Evolutionary conservation across 257 asterid genomes (phyloP).

Genomic region (Solanum bulbocastanum): DNA sequence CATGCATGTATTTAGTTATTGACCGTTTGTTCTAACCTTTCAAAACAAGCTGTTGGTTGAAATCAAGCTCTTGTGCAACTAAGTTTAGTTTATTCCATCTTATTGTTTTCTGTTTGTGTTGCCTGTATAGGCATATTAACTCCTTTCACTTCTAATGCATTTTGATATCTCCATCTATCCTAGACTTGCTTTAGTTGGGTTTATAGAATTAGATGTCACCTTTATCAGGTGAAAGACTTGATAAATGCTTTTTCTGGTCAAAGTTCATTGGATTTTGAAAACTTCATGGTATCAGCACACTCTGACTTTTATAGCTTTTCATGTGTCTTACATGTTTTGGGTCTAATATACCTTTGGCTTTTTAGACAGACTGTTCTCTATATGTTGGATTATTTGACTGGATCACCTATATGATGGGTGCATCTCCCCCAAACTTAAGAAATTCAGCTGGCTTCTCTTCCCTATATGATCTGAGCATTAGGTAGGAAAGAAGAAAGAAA

Average conservation of each 20-base stretch:
- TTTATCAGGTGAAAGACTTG: neutral
- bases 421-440: neutral
- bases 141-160: neutral
- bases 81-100: neutral
- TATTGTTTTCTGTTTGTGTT: neutral
- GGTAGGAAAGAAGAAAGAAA: neutral
- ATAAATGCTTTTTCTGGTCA: neutral
- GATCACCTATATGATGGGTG: neutral
- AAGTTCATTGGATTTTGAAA: neutral
- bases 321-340: neutral
- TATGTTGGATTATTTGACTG: neutral
- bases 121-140: neutral
- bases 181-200: neutral
- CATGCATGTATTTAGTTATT: neutral
- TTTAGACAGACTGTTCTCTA: neutral
- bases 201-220: neutral
- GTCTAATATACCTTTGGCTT: neutral
- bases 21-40: neutral
- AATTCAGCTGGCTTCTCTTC: neutral
- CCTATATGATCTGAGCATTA: neutral
- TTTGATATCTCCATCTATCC: neutral
- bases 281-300: neutral
- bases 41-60: neutral
- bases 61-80: neutral
- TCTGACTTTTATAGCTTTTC: neutral